phyloP scores from a whole-genome alignment of 2,329 filamentous ascomycete species.

The Colletotrichum musicola region DNA sequence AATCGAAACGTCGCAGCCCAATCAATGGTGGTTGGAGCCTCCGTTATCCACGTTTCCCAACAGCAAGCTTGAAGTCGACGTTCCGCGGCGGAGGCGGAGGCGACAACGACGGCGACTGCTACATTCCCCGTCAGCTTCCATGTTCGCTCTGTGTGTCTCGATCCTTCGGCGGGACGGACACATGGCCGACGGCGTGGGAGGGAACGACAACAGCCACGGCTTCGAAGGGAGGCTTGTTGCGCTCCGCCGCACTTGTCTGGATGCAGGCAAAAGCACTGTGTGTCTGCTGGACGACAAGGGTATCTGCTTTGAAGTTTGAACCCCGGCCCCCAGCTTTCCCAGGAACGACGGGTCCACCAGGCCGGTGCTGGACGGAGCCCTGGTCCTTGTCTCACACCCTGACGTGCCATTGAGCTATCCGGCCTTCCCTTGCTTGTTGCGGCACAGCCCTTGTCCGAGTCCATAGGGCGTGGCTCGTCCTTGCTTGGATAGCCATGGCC shows the following conservation, averaged over 20 bases:
- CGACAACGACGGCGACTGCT: not conserved
- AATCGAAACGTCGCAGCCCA: not conserved
- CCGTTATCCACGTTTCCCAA: not conserved
- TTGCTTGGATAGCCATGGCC: constrained; percentile 28
- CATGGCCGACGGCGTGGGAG: constrained; percentile 20
- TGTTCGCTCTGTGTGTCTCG: constrained; percentile 6
- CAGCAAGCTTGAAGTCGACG: not conserved
- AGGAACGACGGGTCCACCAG: constrained; percentile 33
- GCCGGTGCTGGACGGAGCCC: constrained; percentile 32
- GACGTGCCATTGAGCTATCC: constrained; percentile 34
- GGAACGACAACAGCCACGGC: constrained; percentile 28
- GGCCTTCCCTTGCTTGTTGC: constrained; percentile 39
- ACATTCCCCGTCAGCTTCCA: constrained; percentile 3
- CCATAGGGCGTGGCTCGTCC: constrained; percentile 25
- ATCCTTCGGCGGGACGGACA: constrained; percentile 18
- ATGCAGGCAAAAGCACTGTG: constrained; percentile 33
- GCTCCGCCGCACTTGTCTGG: constrained; percentile 32
- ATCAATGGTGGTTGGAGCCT: not conserved
- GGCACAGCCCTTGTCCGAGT: constrained; percentile 31
- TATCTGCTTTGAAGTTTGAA: constrained; percentile 28
- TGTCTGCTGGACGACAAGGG: constrained; percentile 15
- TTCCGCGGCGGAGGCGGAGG: not conserved
- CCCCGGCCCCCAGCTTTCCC: constrained; percentile 36
- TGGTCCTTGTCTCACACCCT: constrained; percentile 36
- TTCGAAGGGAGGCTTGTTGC: constrained; percentile 25